Evolutionary conservation across 768 basidiomycete genomes (phyloP).

Genomic region (Rhizopogon vulgaris): DNA sequence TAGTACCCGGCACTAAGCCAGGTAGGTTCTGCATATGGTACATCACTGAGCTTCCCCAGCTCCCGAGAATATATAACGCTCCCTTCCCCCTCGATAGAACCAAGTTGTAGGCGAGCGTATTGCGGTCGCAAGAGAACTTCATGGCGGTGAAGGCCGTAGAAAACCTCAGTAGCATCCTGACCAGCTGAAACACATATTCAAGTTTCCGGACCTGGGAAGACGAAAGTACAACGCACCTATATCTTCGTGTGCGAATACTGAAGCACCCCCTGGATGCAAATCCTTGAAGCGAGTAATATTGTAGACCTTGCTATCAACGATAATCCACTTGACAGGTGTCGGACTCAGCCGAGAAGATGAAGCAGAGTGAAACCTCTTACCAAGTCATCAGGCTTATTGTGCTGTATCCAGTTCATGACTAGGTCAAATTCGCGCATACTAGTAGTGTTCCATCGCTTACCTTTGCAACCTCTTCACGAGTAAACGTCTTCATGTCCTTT

Average conservation of each 20-base stretch:
- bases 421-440: not conserved
- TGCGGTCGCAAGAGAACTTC: conserved; percentile 68
- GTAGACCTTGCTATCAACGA: conserved; percentile 80
- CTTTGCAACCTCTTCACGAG: conserved; percentile 69
- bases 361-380: conserved; percentile 27
- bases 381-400: conserved; percentile 73
- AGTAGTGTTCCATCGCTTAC: conserved; percentile 25
- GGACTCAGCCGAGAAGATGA: not conserved
- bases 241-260: conserved; percentile 68
- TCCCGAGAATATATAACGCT: conserved; percentile 40
- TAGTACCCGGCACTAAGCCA: conserved; percentile 64
- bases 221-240: conserved; percentile 45
- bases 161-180: conserved; percentile 73
- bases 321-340: conserved; percentile 55
- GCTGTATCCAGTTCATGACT: conserved; percentile 33
- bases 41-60: conserved; percentile 51
- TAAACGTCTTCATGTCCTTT: conserved; percentile 31
- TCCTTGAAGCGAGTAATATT: conserved; percentile 73
- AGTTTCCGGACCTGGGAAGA: not conserved
- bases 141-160: conserved; percentile 71
- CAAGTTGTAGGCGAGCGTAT: conserved; percentile 59
- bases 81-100: conserved; percentile 54
- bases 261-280: conserved; percentile 77
- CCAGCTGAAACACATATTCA: conserved; percentile 39
- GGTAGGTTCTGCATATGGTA: conserved; percentile 78